Evolutionary conservation across 1,284 basidiomycete genomes (phyloP), one percentile per base, ranked within the genome.

Genomic region (Tilletia walkeri): DNA sequence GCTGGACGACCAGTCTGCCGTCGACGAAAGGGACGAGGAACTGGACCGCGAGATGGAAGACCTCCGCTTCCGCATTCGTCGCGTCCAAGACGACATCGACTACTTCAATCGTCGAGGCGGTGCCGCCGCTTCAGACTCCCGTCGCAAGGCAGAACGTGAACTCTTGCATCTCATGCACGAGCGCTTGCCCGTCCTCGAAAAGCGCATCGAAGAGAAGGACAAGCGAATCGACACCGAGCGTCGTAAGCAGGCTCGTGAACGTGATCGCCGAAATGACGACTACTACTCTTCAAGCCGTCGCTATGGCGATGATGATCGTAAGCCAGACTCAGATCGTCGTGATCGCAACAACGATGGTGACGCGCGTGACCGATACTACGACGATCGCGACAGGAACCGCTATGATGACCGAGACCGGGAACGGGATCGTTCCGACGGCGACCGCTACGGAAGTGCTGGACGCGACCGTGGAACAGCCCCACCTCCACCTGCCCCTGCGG

Each of bases 71-170:
- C 89, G 91, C 48, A 93, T 97, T 69, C 90, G 90, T 80, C 87
- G 94, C 24, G 88, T 99, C 9, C 91, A 94, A 83, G 94, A 97
- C 74, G 95, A 99, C 84, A 87, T 99, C 61, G 95, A 97, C 65
- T 94, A 95, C 80, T 89, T 91, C 69, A 89, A 90, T 20, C 79
- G 84, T n/a, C 89, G 91, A 20, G 92, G 93, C 0, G 89, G 94
- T 1, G 88, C 90, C 70, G 89, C 90, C 9, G 84, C 87, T 4
- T 87, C 88, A 9, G 93, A 93, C 84, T 93, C 95, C 72, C 88
- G 91, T 67, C 87, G 96, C 45, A 89, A 90, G 79, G 87, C 96
- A 30, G 96, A 99, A 85, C 88, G 96, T 50, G 93, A 98, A 78
- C 86, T 98, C 50, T 84, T 97, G 75, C 87, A 88, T 69, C 86